phyloP scores from a whole-genome alignment of 352 stramenopile species.

The Phytophthora quininea region DNA sequence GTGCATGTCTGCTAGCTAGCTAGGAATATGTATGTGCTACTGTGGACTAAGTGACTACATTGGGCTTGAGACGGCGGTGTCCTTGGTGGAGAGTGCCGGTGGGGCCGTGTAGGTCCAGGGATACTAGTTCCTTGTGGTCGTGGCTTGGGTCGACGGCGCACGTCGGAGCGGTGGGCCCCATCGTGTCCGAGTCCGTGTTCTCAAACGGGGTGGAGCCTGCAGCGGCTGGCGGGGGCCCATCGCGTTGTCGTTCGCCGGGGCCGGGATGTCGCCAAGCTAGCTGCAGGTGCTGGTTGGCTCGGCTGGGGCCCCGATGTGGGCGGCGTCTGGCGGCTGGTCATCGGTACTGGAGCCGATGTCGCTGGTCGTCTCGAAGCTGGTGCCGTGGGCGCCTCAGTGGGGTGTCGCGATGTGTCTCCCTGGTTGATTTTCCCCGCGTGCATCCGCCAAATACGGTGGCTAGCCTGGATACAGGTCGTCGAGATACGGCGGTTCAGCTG shows the following conservation, averaged over 20 bases:
- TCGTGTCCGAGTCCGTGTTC: background rate
- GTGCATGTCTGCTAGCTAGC: no score
- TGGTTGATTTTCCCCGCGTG: background rate
- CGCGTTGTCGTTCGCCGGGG: background rate
- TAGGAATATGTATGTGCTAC: no score
- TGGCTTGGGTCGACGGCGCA: background rate
- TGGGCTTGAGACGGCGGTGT: no score
- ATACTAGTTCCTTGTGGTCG: background rate
- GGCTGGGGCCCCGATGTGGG: background rate
- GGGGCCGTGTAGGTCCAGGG: background rate
- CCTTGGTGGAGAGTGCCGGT: background rate
- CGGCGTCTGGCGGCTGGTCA: background rate
- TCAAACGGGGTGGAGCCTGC: background rate
- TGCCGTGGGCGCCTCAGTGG: background rate
- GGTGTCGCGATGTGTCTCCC: background rate
- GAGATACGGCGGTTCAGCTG: background rate
- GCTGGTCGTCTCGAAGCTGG: background rate
- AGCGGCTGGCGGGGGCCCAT: background rate
- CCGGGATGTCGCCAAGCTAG: no score
- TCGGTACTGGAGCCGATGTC: background rate
- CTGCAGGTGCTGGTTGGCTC: background rate
- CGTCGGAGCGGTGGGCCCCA: background rate
- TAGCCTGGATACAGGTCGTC: background rate
- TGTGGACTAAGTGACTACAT: no score
- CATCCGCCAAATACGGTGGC: background rate